Evolutionary conservation across 176 grass and related monocot species (phyloP).

Genomic region (Oryza punctata): DNA sequence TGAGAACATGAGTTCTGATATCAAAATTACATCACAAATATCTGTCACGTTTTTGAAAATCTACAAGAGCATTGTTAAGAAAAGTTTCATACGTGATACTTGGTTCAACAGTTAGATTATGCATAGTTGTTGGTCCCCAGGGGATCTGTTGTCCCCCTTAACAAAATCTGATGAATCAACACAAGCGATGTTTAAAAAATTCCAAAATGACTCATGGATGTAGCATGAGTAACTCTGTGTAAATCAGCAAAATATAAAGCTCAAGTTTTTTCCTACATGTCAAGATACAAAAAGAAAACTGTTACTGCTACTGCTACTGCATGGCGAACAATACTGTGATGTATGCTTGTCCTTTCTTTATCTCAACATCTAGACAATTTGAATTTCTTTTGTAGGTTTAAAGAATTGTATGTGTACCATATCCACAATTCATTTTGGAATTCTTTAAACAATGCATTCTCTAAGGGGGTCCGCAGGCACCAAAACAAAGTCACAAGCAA

Average conservation of each 20-base stretch:
- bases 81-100: constrained; percentile 22
- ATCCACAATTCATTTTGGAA: background rate
- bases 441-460: too few relatives aligned
- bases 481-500: background rate
- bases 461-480: background rate
- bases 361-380: background rate
- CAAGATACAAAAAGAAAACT: background rate
- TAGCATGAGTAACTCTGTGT: too few relatives aligned
- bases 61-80: background rate
- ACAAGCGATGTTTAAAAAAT: too few relatives aligned
- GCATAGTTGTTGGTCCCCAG: background rate
- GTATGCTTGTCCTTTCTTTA: background rate
- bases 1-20: constrained; percentile 8
- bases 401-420: background rate
- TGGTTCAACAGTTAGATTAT: constrained; percentile 7
- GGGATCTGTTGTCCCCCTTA: background rate
- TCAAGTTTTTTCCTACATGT: too few relatives aligned
- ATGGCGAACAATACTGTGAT: background rate
- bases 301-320: background rate
- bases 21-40: constrained; percentile 19
- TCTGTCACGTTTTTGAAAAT: background rate
- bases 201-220: too few relatives aligned
- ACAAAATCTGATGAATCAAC: too few relatives aligned
- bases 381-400: background rate
- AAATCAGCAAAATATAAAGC: too few relatives aligned